These are phyloP conservation scores for Albophoma yamanashiensis DNA, from an alignment of 2,329 filamentous ascomycete genomes.

Conservation along the genomic window DNA sequence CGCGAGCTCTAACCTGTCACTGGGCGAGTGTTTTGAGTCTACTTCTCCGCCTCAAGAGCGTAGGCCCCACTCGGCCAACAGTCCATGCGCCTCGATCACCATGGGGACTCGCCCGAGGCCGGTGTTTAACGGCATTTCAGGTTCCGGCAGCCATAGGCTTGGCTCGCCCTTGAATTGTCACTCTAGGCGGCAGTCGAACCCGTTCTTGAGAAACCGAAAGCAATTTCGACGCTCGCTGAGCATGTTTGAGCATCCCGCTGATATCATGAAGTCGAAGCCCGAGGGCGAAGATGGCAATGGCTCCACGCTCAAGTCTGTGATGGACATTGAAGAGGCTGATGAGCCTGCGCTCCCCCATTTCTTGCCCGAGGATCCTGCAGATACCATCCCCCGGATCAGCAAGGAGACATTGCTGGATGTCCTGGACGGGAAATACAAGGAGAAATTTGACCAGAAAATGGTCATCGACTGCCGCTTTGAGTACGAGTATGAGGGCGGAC, in stretches of 20 bases:
- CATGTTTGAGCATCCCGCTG: conserved; percentile 92
- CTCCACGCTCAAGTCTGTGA: conserved; percentile 55
- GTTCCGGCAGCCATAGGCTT: conserved; percentile 45
- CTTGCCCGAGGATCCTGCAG: conserved; percentile 65
- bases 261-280: conserved; percentile 70
- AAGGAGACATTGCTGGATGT: conserved; percentile 76
- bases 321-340: conserved; percentile 71
- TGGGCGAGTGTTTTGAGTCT: conserved; percentile 69
- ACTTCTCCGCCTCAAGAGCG: conserved; percentile 66
- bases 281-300: conserved; percentile 41
- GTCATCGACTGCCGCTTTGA: conserved; percentile 97
- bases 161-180: conserved; percentile 67
- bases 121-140: conserved; percentile 50
- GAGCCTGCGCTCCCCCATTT: conserved; percentile 76
- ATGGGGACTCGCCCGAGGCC: conserved; percentile 53
- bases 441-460: conserved; percentile 68
- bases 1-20: conserved; percentile 39
- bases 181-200: conserved; percentile 62
- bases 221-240: conserved; percentile 87
- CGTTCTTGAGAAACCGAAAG: conserved; percentile 66
- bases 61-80: conserved; percentile 49
- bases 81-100: conserved; percentile 42
- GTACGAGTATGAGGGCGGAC: conserved; percentile 95
- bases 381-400: conserved; percentile 80
- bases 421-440: conserved; percentile 72